Evolutionary conservation across 2,329 filamentous ascomycete species (phyloP), one percentile per base, ranked within the genome.

Genomic region (Tolypocladium cylindrosporum): DNA sequence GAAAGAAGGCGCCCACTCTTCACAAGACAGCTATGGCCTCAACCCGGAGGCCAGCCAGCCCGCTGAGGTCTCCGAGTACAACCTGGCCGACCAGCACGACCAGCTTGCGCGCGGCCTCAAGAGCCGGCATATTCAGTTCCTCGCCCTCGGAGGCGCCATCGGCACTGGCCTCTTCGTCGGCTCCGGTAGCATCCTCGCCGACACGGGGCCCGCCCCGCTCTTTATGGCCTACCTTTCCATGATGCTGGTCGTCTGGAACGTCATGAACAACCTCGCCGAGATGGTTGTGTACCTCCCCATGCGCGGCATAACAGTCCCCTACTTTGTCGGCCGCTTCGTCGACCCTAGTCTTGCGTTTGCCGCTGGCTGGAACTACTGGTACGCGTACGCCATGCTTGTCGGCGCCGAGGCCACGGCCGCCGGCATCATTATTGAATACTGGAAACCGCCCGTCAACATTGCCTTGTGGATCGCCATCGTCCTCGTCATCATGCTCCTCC

Each of bases 151-250:
- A 51, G 80, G 80, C 60, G 82, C 80, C 27, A 86, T 87, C 61
- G 84, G 84, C 57, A 87, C 84, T 4, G 84, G 84, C 63, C 76
- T 87, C 24, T 87, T 87, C 67, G 77, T 87, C 60, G 82, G 83
- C 58, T 83, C 81, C 42, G 84, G 84, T 31, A 72, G 72, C 59
- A 82, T 84, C 56, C 72, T 87, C 56, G 73, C 78, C 40, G 71
- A 73, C 11, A 78, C 79, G 36, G 85, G 85, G 2, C 85, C 85
- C 3, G 87, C 85, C 6, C 85, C 87, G 0, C 73, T 91, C 19
- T 80, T 91, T 68, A 85, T 91, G 70, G 85, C 82, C 31, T 91
- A 90, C 69, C 64, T 81, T 8, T 75, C 73, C 62, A 81, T 82
- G 79, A 81, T 80, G 74, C 34, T 72, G 3, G 66, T 82, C 11